These are phyloP conservation scores for Elongisporangium senticosum DNA, from an alignment of 352 stramenopile species.

Conservation along the genomic window DNA sequence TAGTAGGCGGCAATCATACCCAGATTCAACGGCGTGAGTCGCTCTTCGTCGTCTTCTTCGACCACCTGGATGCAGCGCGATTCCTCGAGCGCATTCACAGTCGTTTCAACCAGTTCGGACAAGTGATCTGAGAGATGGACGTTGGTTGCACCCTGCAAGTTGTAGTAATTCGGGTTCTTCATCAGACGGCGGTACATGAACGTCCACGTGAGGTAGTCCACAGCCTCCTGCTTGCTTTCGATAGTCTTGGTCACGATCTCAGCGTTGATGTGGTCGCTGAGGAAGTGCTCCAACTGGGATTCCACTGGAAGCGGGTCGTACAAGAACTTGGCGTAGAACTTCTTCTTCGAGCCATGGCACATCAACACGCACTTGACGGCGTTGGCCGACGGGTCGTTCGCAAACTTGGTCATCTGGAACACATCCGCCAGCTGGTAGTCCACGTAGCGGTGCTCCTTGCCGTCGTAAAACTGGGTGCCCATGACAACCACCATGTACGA, in stretches of 20 bases:
- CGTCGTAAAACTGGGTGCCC: conserved; percentile 98
- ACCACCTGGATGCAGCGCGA: conserved; percentile 95
- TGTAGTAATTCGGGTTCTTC: conserved; percentile 99
- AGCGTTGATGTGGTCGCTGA: conserved; percentile 98
- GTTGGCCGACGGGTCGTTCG: conserved; percentile 38
- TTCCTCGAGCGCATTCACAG: conserved; percentile 95
- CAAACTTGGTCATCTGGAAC: conserved; percentile 97
- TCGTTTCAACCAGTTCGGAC: conserved; percentile 98
- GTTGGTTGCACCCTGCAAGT: conserved; percentile 90
- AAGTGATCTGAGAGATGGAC: conserved; percentile 97
- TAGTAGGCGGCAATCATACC: conserved; percentile 99
- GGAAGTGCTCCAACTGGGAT: conserved; percentile 96
- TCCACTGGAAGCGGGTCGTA: conserved; percentile 99
- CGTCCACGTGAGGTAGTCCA: conserved; percentile 99
- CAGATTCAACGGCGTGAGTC: conserved; percentile 95
- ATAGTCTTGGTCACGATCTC: conserved; percentile 99
- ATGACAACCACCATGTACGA: conserved; percentile 97
- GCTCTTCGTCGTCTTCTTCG: conserved; percentile 89
- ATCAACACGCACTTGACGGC: conserved; percentile 94
- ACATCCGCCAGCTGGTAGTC: conserved; percentile 97
- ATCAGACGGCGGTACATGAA: conserved; percentile 98
- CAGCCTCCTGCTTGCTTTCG: conserved; percentile 97
- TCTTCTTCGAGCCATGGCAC: conserved; percentile 97
- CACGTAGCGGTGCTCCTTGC: conserved; percentile 92
- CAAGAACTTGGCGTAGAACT: conserved; percentile 98